Conservation (phyloP, 768 basidiomycete genomes). For the Boletellus emodensis region DNA sequence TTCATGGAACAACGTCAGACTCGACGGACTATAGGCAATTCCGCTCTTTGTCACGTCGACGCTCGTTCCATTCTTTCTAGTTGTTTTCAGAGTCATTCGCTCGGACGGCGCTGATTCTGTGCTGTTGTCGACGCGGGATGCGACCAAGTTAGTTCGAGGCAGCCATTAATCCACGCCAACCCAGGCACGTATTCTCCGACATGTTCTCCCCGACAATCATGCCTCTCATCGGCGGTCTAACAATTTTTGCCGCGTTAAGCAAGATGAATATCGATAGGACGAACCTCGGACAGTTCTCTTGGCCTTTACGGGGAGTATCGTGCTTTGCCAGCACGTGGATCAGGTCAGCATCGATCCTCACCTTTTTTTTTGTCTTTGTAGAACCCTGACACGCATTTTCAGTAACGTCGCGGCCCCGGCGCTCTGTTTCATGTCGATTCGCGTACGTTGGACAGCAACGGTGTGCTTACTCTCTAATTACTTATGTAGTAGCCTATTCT, state of each 20-base stretch:
- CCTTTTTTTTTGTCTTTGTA: not conserved
- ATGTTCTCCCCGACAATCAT: constrained; percentile 99
- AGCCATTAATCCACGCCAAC: not conserved
- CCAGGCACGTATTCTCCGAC: constrained; percentile 82
- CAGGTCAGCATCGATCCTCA: constrained; percentile 45
- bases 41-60: constrained; percentile 97
- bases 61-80: constrained; percentile 81
- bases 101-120: constrained; percentile 41
- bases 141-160: constrained; percentile 60
- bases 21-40: constrained; percentile 62
- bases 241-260: constrained; percentile 91
- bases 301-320: constrained; percentile 91
- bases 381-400: constrained; percentile 6
- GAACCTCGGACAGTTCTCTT: constrained; percentile 81
- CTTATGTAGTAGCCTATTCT: constrained; percentile 79
- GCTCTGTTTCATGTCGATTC: constrained; percentile 94
- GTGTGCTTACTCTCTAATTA: constrained; percentile 1
- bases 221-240: constrained; percentile 97
- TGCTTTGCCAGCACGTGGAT: constrained; percentile 99
- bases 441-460: constrained; percentile 46
- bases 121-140: constrained; percentile 57
- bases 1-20: not conserved
- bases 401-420: constrained; percentile 98
- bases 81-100: constrained; percentile 75
- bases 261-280: constrained; percentile 94